These are phyloP conservation scores for Mortierella sp. DNA, from an alignment of 371 early-diverging fungal species.

Conservation along the genomic window DNA sequence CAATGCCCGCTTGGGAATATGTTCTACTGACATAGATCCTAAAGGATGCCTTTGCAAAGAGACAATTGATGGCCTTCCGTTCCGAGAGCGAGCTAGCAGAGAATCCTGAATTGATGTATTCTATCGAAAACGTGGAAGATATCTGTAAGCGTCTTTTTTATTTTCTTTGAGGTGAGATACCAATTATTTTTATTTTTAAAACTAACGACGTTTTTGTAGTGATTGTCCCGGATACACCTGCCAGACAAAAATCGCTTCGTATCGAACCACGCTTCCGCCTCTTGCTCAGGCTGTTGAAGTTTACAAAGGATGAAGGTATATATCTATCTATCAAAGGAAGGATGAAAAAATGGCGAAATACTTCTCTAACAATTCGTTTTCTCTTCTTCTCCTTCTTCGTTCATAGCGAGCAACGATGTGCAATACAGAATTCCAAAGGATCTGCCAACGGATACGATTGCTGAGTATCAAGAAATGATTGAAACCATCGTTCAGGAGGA, in stretches of 20 bases:
- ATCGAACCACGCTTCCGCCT: slow-evolving; percentile 39
- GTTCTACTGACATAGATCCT: too few relatives aligned
- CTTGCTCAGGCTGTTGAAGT: slow-evolving; percentile 36
- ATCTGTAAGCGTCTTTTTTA: slow-evolving; percentile 27
- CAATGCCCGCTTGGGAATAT: too few relatives aligned
- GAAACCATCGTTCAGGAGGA: slow-evolving; percentile 10
- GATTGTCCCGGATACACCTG: slow-evolving; percentile 22
- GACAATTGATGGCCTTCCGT: slow-evolving; percentile 37
- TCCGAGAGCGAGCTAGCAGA: slow-evolving; percentile 40
- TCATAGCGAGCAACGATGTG: slow-evolving; percentile 8
- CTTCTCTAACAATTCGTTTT: too few relatives aligned
- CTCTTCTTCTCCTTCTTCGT: too few relatives aligned
- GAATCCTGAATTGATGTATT: slow-evolving; percentile 51
- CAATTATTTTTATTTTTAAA: not conserved
- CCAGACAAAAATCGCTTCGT: slow-evolving; percentile 17
- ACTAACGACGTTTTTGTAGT: too few relatives aligned
- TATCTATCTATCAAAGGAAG: too few relatives aligned
- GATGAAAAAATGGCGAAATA: too few relatives aligned
- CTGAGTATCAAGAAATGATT: slow-evolving; percentile 35
- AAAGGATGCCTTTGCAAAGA: slow-evolving; percentile 23
- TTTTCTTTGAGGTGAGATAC: too few relatives aligned
- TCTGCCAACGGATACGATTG: slow-evolving; percentile 43
- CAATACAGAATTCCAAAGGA: slow-evolving; percentile 35
- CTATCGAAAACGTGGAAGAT: slow-evolving; percentile 41
- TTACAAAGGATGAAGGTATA: slow-evolving; percentile 26